Evolutionary conservation across 331 rosid genomes (phyloP).

Genomic region (Malus hybrid): DNA sequence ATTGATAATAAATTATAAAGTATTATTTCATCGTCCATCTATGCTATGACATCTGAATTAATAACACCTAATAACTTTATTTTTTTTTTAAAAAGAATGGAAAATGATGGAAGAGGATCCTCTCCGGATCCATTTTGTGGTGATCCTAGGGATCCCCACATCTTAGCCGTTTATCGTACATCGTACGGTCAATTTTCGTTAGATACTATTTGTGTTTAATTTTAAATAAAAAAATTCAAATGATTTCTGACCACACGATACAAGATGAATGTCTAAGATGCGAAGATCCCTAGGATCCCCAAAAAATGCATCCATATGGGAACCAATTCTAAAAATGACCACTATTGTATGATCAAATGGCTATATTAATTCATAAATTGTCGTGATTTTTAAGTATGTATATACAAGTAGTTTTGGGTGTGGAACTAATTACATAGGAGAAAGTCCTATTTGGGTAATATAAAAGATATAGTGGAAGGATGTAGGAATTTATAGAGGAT

Average conservation of each 20-base stretch:
- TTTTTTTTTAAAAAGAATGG: no score
- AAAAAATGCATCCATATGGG: no score
- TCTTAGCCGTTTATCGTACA: no score
- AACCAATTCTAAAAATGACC: background rate
- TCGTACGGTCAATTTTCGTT: no score
- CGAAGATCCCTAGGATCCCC: no score
- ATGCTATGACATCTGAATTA: background rate
- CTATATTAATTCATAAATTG: background rate
- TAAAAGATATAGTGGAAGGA: slow-evolving; percentile 23
- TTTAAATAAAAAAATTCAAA: no score
- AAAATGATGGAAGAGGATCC: no score
- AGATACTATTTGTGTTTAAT: no score
- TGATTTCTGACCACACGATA: no score
- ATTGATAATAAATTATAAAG: background rate
- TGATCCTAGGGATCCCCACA: no score
- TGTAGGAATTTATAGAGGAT: slow-evolving; percentile 23
- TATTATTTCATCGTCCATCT: background rate
- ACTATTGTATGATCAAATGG: background rate
- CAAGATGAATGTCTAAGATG: no score
- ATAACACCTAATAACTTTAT: background rate
- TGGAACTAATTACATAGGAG: slow-evolving; percentile 8
- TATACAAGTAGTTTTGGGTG: background rate
- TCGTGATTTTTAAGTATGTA: background rate
- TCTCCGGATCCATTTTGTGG: no score
- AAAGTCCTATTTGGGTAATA: slow-evolving; percentile 20